phyloP scores from a whole-genome alignment of 352 stramenopile species.

The Globisporangium apiculatum region DNA sequence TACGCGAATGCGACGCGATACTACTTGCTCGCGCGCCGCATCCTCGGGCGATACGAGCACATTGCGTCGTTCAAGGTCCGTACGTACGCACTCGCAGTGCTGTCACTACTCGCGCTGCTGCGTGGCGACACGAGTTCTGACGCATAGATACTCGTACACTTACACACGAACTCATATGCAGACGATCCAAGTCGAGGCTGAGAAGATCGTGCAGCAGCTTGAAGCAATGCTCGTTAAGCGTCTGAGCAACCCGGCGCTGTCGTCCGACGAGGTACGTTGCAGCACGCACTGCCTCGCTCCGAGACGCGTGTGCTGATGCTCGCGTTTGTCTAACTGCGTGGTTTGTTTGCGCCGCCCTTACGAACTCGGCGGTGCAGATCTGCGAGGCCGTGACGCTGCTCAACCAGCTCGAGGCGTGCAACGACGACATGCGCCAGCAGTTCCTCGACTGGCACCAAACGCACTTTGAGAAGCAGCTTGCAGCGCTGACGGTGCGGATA shows the following conservation, averaged over 20 bases:
- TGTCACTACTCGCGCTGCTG: background rate
- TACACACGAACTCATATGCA: slow-evolving; percentile 9
- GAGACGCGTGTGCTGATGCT: too few species aligned
- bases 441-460: slow-evolving; percentile 80
- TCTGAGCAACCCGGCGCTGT: slow-evolving; percentile 34
- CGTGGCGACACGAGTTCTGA: too few species aligned
- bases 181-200: slow-evolving; percentile 81
- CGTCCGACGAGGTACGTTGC: slow-evolving; percentile 41
- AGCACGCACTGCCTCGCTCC: too few species aligned
- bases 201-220: slow-evolving; percentile 81
- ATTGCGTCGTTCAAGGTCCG: slow-evolving; percentile 83
- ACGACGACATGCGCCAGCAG: slow-evolving; percentile 70
- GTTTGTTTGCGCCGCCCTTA: too few species aligned
- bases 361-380: slow-evolving; percentile 17
- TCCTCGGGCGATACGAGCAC: slow-evolving; percentile 83
- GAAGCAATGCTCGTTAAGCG: slow-evolving; percentile 49
- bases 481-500: slow-evolving; percentile 34
- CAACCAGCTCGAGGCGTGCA: slow-evolving; percentile 57
- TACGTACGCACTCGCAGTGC: too few species aligned
- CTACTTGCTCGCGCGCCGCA: slow-evolving; percentile 78
- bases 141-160: too few species aligned
- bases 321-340: too few species aligned
- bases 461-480: slow-evolving; percentile 57
- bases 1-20: slow-evolving; percentile 85
- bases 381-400: slow-evolving; percentile 62